Evolutionary conservation across 2,329 filamentous ascomycete species (phyloP).

Genomic region (Neoscytalidium dimidiatum): DNA sequence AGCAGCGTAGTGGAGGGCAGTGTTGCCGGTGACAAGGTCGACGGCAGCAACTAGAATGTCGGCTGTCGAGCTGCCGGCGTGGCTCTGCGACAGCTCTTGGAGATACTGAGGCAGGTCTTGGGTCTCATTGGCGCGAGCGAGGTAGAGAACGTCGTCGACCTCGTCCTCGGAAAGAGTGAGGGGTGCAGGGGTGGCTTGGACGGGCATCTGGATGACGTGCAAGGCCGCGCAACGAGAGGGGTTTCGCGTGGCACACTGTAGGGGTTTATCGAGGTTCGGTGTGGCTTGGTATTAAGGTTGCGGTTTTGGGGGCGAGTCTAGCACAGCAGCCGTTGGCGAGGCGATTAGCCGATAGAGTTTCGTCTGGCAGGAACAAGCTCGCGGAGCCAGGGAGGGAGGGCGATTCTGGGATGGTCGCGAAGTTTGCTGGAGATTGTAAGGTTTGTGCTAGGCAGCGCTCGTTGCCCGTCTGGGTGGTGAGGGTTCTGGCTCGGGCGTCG

Average conservation of each 20-base stretch:
- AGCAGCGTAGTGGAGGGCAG: conserved; percentile 83
- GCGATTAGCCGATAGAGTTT: neutral
- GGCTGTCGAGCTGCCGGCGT: conserved; percentile 48
- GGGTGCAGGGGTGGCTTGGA: neutral
- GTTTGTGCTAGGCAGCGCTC: conserved; percentile 7
- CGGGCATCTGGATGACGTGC: neutral
- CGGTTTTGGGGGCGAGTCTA: neutral
- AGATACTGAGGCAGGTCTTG: conserved; percentile 65
- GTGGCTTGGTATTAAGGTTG: neutral
- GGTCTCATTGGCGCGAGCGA: conserved; percentile 75
- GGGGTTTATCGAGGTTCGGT: neutral
- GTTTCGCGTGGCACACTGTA: neutral
- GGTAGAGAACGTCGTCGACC: conserved; percentile 90
- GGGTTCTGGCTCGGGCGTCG: neutral
- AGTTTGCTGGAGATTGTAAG: conserved; percentile 9
- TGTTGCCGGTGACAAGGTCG: conserved; percentile 76
- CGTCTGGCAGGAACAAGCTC: neutral
- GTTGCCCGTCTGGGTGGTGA: neutral
- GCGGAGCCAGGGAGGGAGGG: neutral
- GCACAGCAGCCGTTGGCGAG: neutral
- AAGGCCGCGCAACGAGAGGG: neutral
- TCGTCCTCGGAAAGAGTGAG: conserved; percentile 67
- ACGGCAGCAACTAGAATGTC: conserved; percentile 67
- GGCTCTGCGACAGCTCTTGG: conserved; percentile 59
- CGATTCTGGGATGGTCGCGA: conserved; percentile 4